Evolutionary conservation across 768 basidiomycete species (phyloP), one percentile per base, ranked within the genome.

Genomic region (Termitomyces sp.): DNA sequence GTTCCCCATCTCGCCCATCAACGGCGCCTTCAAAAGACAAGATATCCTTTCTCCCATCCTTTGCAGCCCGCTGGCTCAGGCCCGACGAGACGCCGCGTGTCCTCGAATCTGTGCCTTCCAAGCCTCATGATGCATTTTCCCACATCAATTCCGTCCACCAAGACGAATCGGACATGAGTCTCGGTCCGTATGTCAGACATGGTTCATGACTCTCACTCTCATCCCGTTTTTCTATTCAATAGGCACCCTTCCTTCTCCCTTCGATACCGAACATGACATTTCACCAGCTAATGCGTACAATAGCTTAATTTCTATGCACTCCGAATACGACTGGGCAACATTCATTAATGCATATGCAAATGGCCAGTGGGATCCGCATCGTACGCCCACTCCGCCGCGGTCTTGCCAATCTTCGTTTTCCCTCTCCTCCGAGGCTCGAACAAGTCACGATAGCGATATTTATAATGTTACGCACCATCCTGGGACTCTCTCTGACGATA

Each of bases 321-420:
- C 69, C 0, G 74, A 75, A 34, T 75, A 71, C 61, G 88, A 91
- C 67, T 94, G 92, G 92, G 76, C 80, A 18, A 81, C 83, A 0
- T 94, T 93, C 69, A 84, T 90, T 61, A 72, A 77, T n/a, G 85
- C 89, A 0, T 94, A 94, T 69, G 83, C 89, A 0, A 68, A 77
- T 18, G 92, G 92, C 11, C 79, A 83, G 60, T 94, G 91, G 91
- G 89, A 91, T 68, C 90, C 91, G 7, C 84, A 85, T 60, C 78
- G 77, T 57, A 86, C 82, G 0, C 90, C 89, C 3, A 82, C 80
- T 60, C 82, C 78, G 6, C 88, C 89, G 5, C 69, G 61, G 44
- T 67, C 72, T 9, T 67, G 60, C 53, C 47, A 46, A 30, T 47
- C 49, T 22, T 59, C 53, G 5, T 61, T 64, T 49, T 36, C 58